Conservation (phyloP, 768 basidiomycete genomes). For the Nidularia sp. region DNA sequence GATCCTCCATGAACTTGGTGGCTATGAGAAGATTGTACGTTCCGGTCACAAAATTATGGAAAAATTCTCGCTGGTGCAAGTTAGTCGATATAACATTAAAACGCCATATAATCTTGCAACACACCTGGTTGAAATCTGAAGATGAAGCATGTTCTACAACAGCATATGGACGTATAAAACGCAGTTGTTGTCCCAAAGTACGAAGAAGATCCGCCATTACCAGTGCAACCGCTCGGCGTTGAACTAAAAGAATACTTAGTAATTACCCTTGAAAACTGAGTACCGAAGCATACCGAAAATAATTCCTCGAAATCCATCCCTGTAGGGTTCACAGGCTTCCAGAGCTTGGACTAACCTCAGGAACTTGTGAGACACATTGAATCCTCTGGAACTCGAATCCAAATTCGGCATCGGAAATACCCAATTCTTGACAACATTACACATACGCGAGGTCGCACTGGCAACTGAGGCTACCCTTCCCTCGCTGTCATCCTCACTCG, state of each 20-base stretch:
- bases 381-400: constrained; percentile 48
- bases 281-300: constrained; percentile 46
- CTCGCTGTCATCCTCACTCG: constrained; percentile 31
- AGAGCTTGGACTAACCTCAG: constrained; percentile 55
- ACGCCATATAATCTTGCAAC: too few species aligned
- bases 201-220: constrained; percentile 57
- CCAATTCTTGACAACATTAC: constrained; percentile 53
- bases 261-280: background rate
- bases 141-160: constrained; percentile 33
- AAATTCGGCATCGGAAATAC: constrained; percentile 61
- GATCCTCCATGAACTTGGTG: constrained; percentile 55
- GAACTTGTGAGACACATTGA: constrained; percentile 72
- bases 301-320: constrained; percentile 61
- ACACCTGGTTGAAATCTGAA: constrained; percentile 2
- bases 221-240: constrained; percentile 46
- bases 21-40: constrained; percentile 61
- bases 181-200: constrained; percentile 43
- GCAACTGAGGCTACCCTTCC: constrained; percentile 17
- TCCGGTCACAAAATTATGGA: constrained; percentile 47
- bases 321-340: constrained; percentile 46
- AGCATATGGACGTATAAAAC: constrained; percentile 53
- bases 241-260: constrained; percentile 35
- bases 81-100: too few species aligned
- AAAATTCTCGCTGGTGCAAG: constrained; percentile 37
- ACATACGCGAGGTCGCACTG: constrained; percentile 20